phyloP scores from a whole-genome alignment of 202 grass and related monocot species.

The Schoenoplectus triqueter region DNA sequence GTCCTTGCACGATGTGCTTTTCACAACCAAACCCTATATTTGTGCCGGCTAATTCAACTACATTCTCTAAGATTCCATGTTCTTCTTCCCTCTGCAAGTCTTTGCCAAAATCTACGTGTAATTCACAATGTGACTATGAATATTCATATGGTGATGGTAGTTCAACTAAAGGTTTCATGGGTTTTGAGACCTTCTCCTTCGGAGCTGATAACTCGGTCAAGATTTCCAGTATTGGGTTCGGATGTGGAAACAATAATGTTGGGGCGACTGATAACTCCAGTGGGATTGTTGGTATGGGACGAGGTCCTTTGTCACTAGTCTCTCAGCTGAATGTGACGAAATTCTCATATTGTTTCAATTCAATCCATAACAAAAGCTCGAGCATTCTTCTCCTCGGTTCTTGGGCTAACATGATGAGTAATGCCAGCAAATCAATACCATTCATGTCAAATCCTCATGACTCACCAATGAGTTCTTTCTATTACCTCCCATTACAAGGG shows the following conservation, averaged over 20 bases:
- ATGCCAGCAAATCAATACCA: slow-evolving; percentile 42
- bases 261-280: slow-evolving; percentile 34
- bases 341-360: slow-evolving; percentile 56
- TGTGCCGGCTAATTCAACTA: slow-evolving; percentile 32
- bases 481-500: slow-evolving; percentile 72
- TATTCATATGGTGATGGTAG: slow-evolving; percentile 41
- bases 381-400: slow-evolving; percentile 46
- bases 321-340: slow-evolving; percentile 46
- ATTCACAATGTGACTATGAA: slow-evolving; percentile 33
- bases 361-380: not conserved
- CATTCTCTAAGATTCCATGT: slow-evolving; percentile 42
- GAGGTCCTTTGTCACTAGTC: slow-evolving; percentile 44
- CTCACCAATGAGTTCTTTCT: slow-evolving; percentile 50
- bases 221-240: slow-evolving; percentile 39
- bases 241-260: slow-evolving; percentile 40
- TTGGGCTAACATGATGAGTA: slow-evolving; percentile 34
- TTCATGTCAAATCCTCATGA: slow-evolving; percentile 46
- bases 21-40: slow-evolving; percentile 34
- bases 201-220: slow-evolving; percentile 17
- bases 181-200: slow-evolving; percentile 32
- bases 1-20: slow-evolving; percentile 40
- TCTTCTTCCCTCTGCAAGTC: slow-evolving; percentile 32
- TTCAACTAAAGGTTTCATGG: slow-evolving; percentile 43
- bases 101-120: slow-evolving; percentile 13
- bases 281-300: slow-evolving; percentile 51